Base-by-base conservation (phyloP, 202 grass and related monocot genomes). In the Panicum virgatum region DNA sequence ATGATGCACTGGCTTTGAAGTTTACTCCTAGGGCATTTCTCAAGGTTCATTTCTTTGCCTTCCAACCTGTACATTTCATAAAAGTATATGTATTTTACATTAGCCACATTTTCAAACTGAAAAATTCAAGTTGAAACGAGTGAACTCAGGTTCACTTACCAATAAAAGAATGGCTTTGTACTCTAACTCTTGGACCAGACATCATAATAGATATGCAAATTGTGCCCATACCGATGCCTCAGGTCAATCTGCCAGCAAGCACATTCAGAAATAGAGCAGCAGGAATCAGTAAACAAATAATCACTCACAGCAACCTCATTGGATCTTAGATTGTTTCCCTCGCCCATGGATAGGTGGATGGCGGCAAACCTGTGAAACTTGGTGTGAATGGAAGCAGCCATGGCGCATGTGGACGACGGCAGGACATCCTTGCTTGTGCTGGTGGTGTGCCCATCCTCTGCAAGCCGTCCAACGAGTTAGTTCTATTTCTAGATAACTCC, bases 171-270 rank as follows among this genome's bases (percentile, higher is more conserved):
- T 22, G 97, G 97, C 23, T 99, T 89, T 76, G 89, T 79, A 62
- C 93, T 99, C 85, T 96, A 83, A 66, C 91, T 99, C 56, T 36
- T 63, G 76, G 87, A 94, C 97, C 97, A 99, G 37, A 96, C 86
- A 92, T 94, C 93, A 71, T 96, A 99, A 42, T 99, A 99, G 23
- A 94, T 82, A 73, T 99, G 97, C 54, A 99, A 87, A 90, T 99
- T 99, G 84, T 99, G 97, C 34, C 97, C 97, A 75, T 99, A 99
- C 79, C 97, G 90, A 86, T 99, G 97, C 37, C 97, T 90, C 14
- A 91, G 93, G 88, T 99, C 97, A 88, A 99, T 96, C 97, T 99
- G 93, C 40, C 83, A 70, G 52, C 80, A 81, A 62, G 37, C 66
- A 50, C 40, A 23, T 36, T 50, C 27, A 27, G 14, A 80, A 86